Evolutionary conservation across 2,329 filamentous ascomycete genomes (phyloP).

Genomic region (Fusarium phyllophilum): DNA sequence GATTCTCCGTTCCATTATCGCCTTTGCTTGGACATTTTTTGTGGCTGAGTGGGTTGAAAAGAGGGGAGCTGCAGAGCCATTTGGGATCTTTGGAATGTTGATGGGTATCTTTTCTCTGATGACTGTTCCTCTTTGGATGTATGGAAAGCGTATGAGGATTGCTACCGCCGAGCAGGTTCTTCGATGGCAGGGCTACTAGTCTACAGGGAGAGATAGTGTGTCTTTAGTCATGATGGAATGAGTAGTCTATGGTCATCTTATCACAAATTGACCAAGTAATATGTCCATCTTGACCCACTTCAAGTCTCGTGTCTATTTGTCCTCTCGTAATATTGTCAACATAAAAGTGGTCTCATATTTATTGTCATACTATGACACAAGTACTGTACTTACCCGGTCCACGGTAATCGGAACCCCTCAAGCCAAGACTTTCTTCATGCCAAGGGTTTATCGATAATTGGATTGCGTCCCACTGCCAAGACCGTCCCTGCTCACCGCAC

Average conservation of each 20-base stretch:
- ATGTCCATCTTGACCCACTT: background rate
- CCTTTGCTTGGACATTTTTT: conserved; percentile 66
- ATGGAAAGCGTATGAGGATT: conserved; percentile 52
- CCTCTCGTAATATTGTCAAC: background rate
- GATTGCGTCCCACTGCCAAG: conserved; percentile 13
- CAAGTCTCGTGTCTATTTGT: background rate
- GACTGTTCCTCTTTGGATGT: conserved; percentile 48
- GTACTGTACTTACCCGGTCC: background rate
- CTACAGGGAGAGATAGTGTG: background rate
- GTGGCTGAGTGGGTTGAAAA: conserved; percentile 58
- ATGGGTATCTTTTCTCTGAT: conserved; percentile 51
- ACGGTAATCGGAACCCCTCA: conserved; percentile 3
- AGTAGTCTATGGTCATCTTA: background rate
- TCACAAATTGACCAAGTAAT: background rate
- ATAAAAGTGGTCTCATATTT: background rate
- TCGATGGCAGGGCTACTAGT: conserved; percentile 18
- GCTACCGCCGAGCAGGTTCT: conserved; percentile 39
- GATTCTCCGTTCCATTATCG: conserved; percentile 58
- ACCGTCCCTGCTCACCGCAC: conserved; percentile 14
- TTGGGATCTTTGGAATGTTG: conserved; percentile 53
- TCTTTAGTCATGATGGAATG: background rate
- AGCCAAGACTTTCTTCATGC: conserved; percentile 9
- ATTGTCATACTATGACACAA: background rate
- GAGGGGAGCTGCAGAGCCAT: conserved; percentile 57
- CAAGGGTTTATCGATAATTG: conserved; percentile 12